phyloP scores from a whole-genome alignment of 129 eudicot species.

The Pittosporum tobira region DNA sequence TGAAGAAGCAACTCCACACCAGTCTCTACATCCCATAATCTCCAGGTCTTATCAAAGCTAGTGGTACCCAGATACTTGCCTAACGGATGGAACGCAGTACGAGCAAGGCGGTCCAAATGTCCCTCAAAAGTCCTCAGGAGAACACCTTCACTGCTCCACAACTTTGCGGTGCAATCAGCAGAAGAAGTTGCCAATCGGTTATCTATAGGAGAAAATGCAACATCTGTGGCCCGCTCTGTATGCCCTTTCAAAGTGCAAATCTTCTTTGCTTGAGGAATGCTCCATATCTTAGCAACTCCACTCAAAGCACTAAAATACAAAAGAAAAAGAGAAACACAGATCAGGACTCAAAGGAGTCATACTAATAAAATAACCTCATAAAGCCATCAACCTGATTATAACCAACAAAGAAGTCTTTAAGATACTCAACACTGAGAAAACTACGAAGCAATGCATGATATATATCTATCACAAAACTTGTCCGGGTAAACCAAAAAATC shows the following conservation, averaged over 20 bases:
- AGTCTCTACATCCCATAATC: conserved; percentile 90
- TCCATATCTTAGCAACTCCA: conserved; percentile 86
- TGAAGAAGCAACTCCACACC: conserved; percentile 89
- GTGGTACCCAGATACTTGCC: conserved; percentile 89
- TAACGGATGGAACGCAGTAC: conserved; percentile 90
- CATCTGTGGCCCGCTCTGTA: too few relatives aligned
- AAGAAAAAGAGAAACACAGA: neutral
- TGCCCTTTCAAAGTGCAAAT: conserved; percentile 46
- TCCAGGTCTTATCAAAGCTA: conserved; percentile 90
- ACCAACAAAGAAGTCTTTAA: too few relatives aligned
- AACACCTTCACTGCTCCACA: conserved; percentile 71
- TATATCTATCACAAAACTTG: too few relatives aligned
- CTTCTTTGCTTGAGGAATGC: conserved; percentile 58
- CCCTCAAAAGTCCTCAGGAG: conserved; percentile 66
- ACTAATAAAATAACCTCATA: too few relatives aligned
- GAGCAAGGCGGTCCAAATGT: conserved; percentile 90
- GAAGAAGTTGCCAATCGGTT: conserved; percentile 77
- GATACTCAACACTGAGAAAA: too few relatives aligned
- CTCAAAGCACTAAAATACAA: conserved; percentile 44
- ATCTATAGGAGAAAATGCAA: too few relatives aligned
- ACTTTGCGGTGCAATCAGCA: conserved; percentile 86
- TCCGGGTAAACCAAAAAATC: too few relatives aligned
- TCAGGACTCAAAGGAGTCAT: too few relatives aligned
- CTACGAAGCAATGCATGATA: too few relatives aligned
- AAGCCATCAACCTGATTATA: too few relatives aligned